Conservation (phyloP, 169 alveolate genomes). For the Eimeria acervulina region DNA sequence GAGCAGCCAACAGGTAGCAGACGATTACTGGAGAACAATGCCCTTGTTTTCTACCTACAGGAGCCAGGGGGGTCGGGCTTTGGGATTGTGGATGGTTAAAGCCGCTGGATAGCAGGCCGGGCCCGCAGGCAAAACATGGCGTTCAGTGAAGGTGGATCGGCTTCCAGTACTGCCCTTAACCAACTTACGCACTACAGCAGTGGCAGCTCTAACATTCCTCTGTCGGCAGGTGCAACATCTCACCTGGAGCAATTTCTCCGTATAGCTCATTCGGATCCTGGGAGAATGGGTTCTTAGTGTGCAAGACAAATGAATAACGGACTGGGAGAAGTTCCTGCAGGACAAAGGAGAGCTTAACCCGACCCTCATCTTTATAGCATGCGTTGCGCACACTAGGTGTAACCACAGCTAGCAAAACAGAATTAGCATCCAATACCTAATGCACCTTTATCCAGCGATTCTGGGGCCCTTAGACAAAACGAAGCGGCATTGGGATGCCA, state of each 20-base stretch:
- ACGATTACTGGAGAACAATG: neutral
- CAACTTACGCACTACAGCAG: neutral
- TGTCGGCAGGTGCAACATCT: neutral
- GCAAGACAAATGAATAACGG: conserved; percentile 95
- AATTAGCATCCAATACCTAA: neutral
- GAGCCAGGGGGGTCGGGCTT: too few species aligned
- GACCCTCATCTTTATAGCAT: neutral
- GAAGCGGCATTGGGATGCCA: neutral
- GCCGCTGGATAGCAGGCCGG: neutral
- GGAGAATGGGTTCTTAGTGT: conserved; percentile 94
- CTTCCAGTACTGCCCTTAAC: neutral
- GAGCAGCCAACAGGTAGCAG: neutral
- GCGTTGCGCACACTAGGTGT: neutral
- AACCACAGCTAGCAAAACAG: neutral
- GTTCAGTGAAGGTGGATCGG: neutral
- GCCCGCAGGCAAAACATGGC: neutral
- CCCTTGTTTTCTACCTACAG: too few species aligned
- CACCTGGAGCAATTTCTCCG: conserved; percentile 94
- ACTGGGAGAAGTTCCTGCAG: conserved; percentile 93
- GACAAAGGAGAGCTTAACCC: neutral
- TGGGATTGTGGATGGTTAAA: too few species aligned
- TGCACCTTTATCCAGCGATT: neutral
- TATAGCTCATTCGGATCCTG: conserved; percentile 90
- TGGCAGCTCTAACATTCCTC: neutral
- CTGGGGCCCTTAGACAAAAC: neutral